Conservation (phyloP, 371 early-diverging fungal genomes). For the Smittium mucronatum region DNA sequence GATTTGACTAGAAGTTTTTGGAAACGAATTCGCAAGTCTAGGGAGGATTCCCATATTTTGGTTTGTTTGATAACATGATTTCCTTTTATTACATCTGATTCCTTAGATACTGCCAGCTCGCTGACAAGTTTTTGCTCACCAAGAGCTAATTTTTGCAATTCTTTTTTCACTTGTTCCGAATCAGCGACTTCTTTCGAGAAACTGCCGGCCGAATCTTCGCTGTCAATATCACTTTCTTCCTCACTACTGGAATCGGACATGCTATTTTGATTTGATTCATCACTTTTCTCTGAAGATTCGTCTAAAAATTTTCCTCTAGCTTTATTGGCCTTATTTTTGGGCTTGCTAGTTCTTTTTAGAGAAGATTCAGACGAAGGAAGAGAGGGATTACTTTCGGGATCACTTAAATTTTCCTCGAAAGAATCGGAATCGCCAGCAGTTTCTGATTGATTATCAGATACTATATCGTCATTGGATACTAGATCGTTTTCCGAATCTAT, state of each 20-base stretch:
- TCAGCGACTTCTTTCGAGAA: conserved; percentile 10
- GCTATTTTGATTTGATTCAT: background rate
- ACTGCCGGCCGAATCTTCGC: background rate
- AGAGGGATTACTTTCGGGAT: background rate
- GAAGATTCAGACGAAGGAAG: too few species aligned
- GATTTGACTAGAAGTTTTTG: conserved; percentile 62
- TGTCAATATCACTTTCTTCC: background rate
- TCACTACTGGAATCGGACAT: background rate
- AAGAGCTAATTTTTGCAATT: conserved; percentile 58
- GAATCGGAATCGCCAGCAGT: conserved; percentile 19
- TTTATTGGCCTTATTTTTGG: too few species aligned
- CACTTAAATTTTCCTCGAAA: background rate
- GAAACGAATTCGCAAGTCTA: conserved; percentile 80
- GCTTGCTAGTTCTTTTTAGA: too few species aligned
- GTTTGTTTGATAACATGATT: conserved; percentile 61
- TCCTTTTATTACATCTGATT: conserved; percentile 77
- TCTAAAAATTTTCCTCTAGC: background rate
- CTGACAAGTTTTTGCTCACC: conserved; percentile 67
- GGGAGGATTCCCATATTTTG: conserved; percentile 68
- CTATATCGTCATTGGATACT: conserved; percentile 18
- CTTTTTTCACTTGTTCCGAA: conserved; percentile 38
- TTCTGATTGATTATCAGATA: conserved; percentile 16
- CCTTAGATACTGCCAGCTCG: conserved; percentile 51
- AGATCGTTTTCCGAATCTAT: conserved; percentile 16
- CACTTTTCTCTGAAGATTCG: background rate